Percentiles rank a stretch among this genome's conserved stretches.
phyloP scores from a whole-genome alignment of 805 yeast genomes.

The Myxozyma sirexii region DNA sequence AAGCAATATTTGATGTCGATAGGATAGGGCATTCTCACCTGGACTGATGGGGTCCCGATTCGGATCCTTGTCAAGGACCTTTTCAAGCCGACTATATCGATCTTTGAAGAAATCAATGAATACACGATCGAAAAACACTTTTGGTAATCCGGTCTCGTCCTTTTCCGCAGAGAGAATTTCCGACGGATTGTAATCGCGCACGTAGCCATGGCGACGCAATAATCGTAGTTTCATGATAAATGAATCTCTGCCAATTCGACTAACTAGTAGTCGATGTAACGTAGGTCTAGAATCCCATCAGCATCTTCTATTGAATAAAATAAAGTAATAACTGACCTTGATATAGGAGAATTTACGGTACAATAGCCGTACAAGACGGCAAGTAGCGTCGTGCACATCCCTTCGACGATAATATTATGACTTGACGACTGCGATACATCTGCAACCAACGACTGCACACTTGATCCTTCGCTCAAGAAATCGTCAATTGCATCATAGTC shows the following conservation, averaged over 20 bases:
- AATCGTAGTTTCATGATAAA: slow-evolving; percentile 73
- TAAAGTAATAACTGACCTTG: slow-evolving; percentile 33
- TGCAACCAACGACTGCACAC: slow-evolving; percentile 67
- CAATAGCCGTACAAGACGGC: slow-evolving; percentile 83
- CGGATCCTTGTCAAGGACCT: slow-evolving; percentile 76
- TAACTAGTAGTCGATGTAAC: slow-evolving; percentile 62
- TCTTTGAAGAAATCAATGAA: slow-evolving; percentile 71
- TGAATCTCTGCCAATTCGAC: slow-evolving; percentile 78
- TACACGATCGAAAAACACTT: slow-evolving; percentile 67
- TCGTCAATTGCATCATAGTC: slow-evolving; percentile 74
- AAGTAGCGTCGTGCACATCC: slow-evolving; percentile 68
- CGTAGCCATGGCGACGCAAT: slow-evolving; percentile 60
- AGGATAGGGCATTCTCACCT: slow-evolving; percentile 10
- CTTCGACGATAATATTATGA: slow-evolving; percentile 64
- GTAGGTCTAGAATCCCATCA: slow-evolving; percentile 48
- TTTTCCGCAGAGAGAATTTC: slow-evolving; percentile 54
- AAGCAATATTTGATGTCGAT: slow-evolving; percentile 10
- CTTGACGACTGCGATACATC: slow-evolving; percentile 52
- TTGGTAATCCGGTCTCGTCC: slow-evolving; percentile 87
- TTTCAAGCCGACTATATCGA: slow-evolving; percentile 65
- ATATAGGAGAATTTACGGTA: slow-evolving; percentile 55
- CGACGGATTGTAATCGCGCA: slow-evolving; percentile 60
- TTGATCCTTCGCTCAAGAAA: slow-evolving; percentile 67
- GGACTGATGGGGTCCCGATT: slow-evolving; percentile 59
- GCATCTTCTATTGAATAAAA: neutral